Evolutionary conservation across 192 early-diverging fungal species (phyloP).

Genomic region (Rhizophlyctis rosea): DNA sequence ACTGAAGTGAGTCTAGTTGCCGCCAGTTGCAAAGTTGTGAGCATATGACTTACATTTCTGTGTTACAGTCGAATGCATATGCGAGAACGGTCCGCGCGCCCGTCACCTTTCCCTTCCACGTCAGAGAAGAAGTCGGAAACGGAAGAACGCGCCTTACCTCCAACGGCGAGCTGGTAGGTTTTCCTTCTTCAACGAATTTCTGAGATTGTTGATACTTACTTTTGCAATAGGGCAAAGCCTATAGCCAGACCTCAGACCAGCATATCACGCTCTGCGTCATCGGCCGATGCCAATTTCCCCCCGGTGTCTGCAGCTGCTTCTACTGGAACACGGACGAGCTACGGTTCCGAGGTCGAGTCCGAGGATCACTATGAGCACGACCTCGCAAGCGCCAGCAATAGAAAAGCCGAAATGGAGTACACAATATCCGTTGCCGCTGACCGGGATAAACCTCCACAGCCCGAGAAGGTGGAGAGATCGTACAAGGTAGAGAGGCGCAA

Average conservation of each 20-base stretch:
- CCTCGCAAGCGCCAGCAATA: background rate
- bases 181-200: background rate
- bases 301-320: no score
- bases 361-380: background rate
- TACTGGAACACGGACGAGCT: no score
- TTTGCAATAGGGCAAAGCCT: slow-evolving; percentile 43
- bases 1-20: slow-evolving; percentile 38
- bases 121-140: slow-evolving; percentile 35
- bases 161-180: slow-evolving; percentile 46
- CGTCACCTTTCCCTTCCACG: slow-evolving; percentile 35
- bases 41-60: no score
- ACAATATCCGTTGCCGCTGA: background rate
- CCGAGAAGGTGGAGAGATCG: slow-evolving; percentile 4
- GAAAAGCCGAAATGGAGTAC: background rate
- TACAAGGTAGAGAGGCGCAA: slow-evolving; percentile 5
- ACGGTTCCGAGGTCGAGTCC: no score
- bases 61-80: slow-evolving; percentile 33
- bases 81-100: slow-evolving; percentile 42
- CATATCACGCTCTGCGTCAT: slow-evolving; percentile 8
- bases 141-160: slow-evolving; percentile 44
- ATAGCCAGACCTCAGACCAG: slow-evolving; percentile 23
- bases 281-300: no score
- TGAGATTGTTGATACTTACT: no score
- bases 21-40: no score
- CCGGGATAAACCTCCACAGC: background rate